phyloP scores from a whole-genome alignment of 164 flowering plant genomes.

The Buxus sempervirens region DNA sequence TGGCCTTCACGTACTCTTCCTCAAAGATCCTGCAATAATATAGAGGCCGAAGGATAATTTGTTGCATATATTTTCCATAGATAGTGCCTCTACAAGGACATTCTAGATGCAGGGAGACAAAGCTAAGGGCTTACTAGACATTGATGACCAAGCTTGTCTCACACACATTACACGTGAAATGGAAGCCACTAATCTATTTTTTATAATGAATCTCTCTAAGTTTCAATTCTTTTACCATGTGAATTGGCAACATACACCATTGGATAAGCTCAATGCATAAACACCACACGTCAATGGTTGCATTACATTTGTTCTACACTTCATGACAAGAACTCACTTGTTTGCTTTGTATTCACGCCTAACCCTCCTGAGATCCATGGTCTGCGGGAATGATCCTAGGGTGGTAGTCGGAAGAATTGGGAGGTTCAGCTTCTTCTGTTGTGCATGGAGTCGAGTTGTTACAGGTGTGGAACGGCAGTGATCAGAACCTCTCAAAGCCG shows the following conservation, averaged over 20 bases:
- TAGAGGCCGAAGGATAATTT: not conserved
- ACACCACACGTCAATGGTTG: too few species aligned
- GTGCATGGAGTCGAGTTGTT: conserved; percentile 23
- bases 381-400: conserved; percentile 30
- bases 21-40: conserved; percentile 18
- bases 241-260: too few species aligned
- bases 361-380: conserved; percentile 29
- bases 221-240: too few species aligned
- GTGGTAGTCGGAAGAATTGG: conserved; percentile 32
- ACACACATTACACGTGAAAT: too few species aligned
- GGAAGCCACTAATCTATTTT: too few species aligned
- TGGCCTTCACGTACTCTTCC: conserved; percentile 24
- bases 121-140: not conserved
- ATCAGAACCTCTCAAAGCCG: conserved; percentile 16
- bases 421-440: conserved; percentile 26
- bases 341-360: conserved; percentile 29
- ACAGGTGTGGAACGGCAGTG: conserved; percentile 18
- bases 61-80: not conserved
- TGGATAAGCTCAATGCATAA: too few species aligned
- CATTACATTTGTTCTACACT: not conserved
- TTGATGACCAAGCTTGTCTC: too few species aligned
- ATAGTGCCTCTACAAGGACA: not conserved
- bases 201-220: too few species aligned
- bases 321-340: conserved; percentile 17
- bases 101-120: not conserved